These are phyloP conservation scores for Boletus eberwhitei DNA, from an alignment of 768 basidiomycete genomes.

Conservation along the genomic window DNA sequence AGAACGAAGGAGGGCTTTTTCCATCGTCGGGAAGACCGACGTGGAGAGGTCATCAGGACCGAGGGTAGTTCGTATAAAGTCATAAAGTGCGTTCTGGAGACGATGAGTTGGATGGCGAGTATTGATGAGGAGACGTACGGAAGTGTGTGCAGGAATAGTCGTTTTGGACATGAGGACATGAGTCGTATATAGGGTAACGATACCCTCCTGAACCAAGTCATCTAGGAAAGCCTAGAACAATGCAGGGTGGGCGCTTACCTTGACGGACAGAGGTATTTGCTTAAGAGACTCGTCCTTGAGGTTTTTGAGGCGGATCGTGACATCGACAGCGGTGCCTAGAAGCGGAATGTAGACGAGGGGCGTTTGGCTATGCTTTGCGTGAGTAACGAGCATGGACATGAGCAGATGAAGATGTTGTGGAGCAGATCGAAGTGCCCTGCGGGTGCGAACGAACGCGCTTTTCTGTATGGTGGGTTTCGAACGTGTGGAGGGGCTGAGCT, in stretches of 20 bases:
- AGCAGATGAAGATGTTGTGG: slow-evolving; percentile 46
- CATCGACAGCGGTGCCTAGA: slow-evolving; percentile 67
- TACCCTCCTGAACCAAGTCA: slow-evolving; percentile 41
- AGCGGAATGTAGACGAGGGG: slow-evolving; percentile 46
- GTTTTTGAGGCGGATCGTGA: slow-evolving; percentile 63
- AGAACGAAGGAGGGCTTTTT: slow-evolving; percentile 77
- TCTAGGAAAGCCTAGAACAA: not conserved
- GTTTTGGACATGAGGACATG: slow-evolving; percentile 67
- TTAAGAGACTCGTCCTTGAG: slow-evolving; percentile 42
- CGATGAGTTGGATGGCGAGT: slow-evolving; percentile 7
- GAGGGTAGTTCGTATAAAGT: slow-evolving; percentile 57
- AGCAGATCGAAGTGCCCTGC: slow-evolving; percentile 69
- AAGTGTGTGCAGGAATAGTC: slow-evolving; percentile 54
- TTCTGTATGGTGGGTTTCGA: slow-evolving; percentile 60
- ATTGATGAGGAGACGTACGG: slow-evolving; percentile 39
- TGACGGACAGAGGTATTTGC: slow-evolving; percentile 43
- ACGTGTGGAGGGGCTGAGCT: slow-evolving; percentile 48
- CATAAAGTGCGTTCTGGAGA: slow-evolving; percentile 49
- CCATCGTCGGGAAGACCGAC: slow-evolving; percentile 65
- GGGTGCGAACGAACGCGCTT: slow-evolving; percentile 55
- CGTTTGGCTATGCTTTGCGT: slow-evolving; percentile 47
- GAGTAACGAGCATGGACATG: slow-evolving; percentile 51
- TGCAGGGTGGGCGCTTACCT: slow-evolving; percentile 33
- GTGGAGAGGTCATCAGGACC: slow-evolving; percentile 48
- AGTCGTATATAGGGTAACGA: slow-evolving; percentile 57